Evolutionary conservation across 2,329 filamentous ascomycete genomes (phyloP), one percentile per base, ranked within the genome.

Genomic region (Colletotrichum sp.): DNA sequence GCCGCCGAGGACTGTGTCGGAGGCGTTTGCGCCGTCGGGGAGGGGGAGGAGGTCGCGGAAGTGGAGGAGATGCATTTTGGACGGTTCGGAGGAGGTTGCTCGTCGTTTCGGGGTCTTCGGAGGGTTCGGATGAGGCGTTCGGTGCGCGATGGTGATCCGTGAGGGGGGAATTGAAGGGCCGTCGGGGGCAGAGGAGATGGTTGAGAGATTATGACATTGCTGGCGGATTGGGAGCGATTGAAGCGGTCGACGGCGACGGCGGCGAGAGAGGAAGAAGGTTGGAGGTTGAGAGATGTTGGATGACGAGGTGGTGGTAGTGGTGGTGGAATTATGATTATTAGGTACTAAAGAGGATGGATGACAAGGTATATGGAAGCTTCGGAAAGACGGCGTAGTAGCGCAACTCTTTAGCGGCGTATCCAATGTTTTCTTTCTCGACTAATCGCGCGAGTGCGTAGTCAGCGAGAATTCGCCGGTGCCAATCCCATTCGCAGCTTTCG

Each of bases 1-100:
- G 78, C 88, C 89, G 75, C 88, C 88, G 79, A 95, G 89, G 55
- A 93, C 67, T 5, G 90, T 91, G 79, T 93, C 91, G 80, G 86
- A 89, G 34, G 80, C 79, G 79, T 93, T 92, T 78, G 87, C 85
- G 77, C 91, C 91, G 6, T 75, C 77, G 7, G 90, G 89, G 81
- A 89, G 92, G 69, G 84, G 78, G 76, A 90, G 75, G 18, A 90
- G 79, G 65, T 88, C 88, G 80, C 89, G 87, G 67, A 82, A 81
- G 77, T 85, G 32, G 60, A 90, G 82, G 77, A 88, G 30, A 43
- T 48, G 34, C 76, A 72, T 77, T 12, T 52, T 26, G 30, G 36
- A 26, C 16, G 55, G 30, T n/a, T 21, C 43, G 9, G 18, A 13
- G 38, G 5, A 21, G 58, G 26, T 18, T 26, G 12, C 1, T 26